These are phyloP conservation scores for Geoglossum cookeanum DNA, from an alignment of 2,329 filamentous ascomycete genomes.

Conservation along the genomic window DNA sequence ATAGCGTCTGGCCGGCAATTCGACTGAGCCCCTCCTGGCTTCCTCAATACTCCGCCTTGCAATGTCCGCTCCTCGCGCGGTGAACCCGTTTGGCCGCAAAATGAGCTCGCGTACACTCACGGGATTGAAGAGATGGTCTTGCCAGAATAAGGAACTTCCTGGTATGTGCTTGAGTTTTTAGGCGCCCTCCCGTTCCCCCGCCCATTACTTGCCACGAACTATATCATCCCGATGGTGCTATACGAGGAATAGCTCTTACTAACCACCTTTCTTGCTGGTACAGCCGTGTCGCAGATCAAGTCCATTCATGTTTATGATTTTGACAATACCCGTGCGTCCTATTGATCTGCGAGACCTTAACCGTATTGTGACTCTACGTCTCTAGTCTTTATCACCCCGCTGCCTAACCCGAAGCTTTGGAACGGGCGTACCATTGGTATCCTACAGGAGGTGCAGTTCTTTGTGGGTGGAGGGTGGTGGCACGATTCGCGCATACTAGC, in stretches of 20 bases:
- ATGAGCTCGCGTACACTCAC: constrained; percentile 39
- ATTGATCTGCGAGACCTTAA: constrained; percentile 4
- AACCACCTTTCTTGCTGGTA: not conserved
- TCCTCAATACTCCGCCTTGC: not conserved
- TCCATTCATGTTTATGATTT: constrained; percentile 91
- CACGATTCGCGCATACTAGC: constrained; percentile 75
- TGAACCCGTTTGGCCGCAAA: constrained; percentile 4
- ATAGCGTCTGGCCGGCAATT: not conserved
- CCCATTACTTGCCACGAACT: not conserved
- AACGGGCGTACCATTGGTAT: constrained; percentile 56
- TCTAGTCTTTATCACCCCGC: constrained; percentile 71
- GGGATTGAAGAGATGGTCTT: constrained; percentile 67
- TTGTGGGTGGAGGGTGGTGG: constrained; percentile 88
- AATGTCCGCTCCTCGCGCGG: not conserved
- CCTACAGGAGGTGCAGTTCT: constrained; percentile 54
- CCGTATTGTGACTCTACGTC: constrained; percentile 10
- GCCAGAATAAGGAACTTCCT: constrained; percentile 52
- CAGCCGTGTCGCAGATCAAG: constrained; percentile 49
- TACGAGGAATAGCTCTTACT: constrained; percentile 6
- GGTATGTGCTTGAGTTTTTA: constrained; percentile 23
- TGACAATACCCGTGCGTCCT: constrained; percentile 66
- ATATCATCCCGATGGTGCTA: not conserved
- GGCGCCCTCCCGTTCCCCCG: not conserved
- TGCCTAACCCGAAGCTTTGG: constrained; percentile 83
- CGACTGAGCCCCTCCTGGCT: not conserved